Percentiles rank a stretch among this genome's conserved stretches.
phyloP scores from a whole-genome alignment of 2,329 filamentous ascomycete genomes.

The Ophiocordyceps robertsii region DNA sequence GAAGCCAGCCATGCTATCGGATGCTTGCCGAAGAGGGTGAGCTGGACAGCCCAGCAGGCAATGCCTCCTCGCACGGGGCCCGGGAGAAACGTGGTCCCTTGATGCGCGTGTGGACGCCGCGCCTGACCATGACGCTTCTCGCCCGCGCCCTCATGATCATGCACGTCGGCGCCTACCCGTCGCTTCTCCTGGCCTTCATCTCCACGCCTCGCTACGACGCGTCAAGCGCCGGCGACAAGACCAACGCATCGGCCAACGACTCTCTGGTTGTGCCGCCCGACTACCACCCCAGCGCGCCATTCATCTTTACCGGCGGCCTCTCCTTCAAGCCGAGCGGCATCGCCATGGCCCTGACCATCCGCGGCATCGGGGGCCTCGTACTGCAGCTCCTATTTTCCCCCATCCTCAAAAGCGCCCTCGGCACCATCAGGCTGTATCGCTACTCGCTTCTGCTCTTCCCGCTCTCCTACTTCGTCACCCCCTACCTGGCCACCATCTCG shows the following conservation, averaged over 20 bases:
- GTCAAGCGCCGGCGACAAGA: neutral
- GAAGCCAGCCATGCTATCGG: slow-evolving; percentile 12
- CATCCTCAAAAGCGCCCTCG: slow-evolving; percentile 48
- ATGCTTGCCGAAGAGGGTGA: slow-evolving; percentile 7
- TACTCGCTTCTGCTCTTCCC: slow-evolving; percentile 59
- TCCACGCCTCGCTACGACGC: slow-evolving; percentile 30
- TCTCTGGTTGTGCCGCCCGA: slow-evolving; percentile 63
- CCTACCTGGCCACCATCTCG: slow-evolving; percentile 58
- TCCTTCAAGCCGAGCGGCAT: slow-evolving; percentile 59
- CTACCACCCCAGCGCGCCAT: slow-evolving; percentile 32
- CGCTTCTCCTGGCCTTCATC: slow-evolving; percentile 59
- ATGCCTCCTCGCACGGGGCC: neutral
- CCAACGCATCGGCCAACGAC: slow-evolving; percentile 48
- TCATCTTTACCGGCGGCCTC: slow-evolving; percentile 60
- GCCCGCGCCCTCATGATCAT: slow-evolving; percentile 42
- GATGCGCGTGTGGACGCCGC: slow-evolving; percentile 3
- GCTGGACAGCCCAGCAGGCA: neutral
- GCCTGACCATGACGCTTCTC: slow-evolving; percentile 31
- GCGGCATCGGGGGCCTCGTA: slow-evolving; percentile 62
- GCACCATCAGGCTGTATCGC: slow-evolving; percentile 55
- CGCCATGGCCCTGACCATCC: slow-evolving; percentile 64
- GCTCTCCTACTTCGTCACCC: slow-evolving; percentile 53
- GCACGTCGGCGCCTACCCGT: slow-evolving; percentile 35
- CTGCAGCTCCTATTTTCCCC: slow-evolving; percentile 53
- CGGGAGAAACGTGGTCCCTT: neutral